phyloP scores from a whole-genome alignment of 306 rosid species.

The Casuarina glauca region DNA sequence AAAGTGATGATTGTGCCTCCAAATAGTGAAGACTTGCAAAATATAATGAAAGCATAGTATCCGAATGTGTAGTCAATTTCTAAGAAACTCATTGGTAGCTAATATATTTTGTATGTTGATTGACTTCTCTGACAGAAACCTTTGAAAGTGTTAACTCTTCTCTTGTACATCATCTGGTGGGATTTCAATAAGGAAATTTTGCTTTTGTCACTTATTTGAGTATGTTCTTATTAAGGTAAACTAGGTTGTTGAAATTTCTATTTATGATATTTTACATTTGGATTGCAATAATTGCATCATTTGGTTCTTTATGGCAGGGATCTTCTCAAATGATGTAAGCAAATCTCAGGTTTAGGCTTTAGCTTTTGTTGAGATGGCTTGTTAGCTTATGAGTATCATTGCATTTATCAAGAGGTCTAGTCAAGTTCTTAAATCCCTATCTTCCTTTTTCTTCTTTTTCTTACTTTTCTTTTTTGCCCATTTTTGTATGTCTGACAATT shows the following conservation, averaged over 20 bases:
- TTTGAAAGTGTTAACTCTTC: constrained; percentile 56
- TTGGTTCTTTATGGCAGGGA: constrained; percentile 59
- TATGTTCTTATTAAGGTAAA: constrained; percentile 78
- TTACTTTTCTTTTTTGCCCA: too few relatives aligned
- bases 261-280: neutral
- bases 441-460: too few relatives aligned
- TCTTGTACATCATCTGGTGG: constrained; percentile 39
- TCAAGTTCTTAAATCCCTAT: too few relatives aligned
- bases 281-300: constrained; percentile 1
- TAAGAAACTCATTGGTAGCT: constrained; percentile 60
- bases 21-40: constrained; percentile 54
- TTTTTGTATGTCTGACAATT: neutral
- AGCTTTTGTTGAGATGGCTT: constrained; percentile 47
- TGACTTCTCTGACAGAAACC: constrained; percentile 55
- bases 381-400: constrained; percentile 45
- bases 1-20: constrained; percentile 69
- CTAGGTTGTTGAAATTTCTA: constrained; percentile 6
- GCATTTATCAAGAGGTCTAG: constrained; percentile 73
- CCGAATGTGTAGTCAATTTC: constrained; percentile 56
- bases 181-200: constrained; percentile 38
- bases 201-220: constrained; percentile 42
- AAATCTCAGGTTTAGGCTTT: constrained; percentile 59
- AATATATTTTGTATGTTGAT: neutral
- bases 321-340: constrained; percentile 95
- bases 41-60: constrained; percentile 56